A percentile compares a stretch with the other conserved stretches of the same genome.
Conservation (phyloP, 148 eudicot genomes). For the Rheum nobile region DNA sequence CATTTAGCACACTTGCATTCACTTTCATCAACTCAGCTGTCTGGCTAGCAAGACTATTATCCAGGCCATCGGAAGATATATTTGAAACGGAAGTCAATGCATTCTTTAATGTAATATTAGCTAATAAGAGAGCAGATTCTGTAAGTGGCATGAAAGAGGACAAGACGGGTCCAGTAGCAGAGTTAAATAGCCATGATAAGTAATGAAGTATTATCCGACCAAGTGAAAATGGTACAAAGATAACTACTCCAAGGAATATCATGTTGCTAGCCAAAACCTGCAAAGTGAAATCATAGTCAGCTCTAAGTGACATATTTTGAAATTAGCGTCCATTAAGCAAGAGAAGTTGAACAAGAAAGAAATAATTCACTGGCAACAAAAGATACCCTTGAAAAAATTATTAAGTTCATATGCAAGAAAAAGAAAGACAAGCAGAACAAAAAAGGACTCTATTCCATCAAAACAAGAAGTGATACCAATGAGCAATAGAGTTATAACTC, state of each 20-base stretch:
- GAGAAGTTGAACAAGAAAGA: background rate
- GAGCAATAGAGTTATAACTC: background rate
- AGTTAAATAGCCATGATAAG: conserved; percentile 57
- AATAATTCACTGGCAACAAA: background rate
- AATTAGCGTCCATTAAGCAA: background rate
- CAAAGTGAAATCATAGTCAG: conserved; percentile 9
- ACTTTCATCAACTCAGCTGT: conserved; percentile 43
- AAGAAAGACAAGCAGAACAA: background rate
- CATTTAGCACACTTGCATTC: conserved; percentile 49
- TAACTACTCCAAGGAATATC: conserved; percentile 88
- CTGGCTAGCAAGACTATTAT: conserved; percentile 36
- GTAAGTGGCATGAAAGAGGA: conserved; percentile 66
- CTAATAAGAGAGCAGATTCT: conserved; percentile 69
- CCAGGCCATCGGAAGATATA: conserved; percentile 49
- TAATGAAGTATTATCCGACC: conserved; percentile 80
- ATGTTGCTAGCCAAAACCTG: conserved; percentile 98
- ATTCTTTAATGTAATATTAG: conserved; percentile 73
- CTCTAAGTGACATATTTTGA: background rate
- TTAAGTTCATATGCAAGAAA: background rate
- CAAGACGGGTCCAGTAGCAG: conserved; percentile 55
- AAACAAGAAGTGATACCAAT: background rate
- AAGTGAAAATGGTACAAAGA: conserved; percentile 79
- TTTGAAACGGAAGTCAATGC: conserved; percentile 69
- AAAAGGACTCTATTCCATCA: background rate
- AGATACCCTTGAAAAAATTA: background rate